Evolutionary conservation across 2,329 filamentous ascomycete genomes (phyloP).

Genomic region (Penicillium brevicompactum): DNA sequence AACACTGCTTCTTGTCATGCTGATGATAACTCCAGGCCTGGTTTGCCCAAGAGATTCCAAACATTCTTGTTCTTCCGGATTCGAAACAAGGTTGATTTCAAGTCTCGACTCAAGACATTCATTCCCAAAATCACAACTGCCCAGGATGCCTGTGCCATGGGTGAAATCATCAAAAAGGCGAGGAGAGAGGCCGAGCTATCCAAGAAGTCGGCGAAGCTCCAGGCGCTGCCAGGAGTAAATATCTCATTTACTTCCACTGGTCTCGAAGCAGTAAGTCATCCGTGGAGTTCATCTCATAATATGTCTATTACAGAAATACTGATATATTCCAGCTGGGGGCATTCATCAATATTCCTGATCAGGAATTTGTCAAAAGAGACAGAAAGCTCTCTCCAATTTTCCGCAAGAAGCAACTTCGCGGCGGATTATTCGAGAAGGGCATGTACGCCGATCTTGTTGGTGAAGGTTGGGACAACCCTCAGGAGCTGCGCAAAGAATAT

Average conservation of each 20-base stretch:
- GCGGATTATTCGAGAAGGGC: constrained; percentile 12
- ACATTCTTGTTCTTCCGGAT: constrained; percentile 17
- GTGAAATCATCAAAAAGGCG: constrained; percentile 1
- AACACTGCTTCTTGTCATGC: not conserved
- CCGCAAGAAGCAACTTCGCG: not conserved
- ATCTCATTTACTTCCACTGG: constrained; percentile 10
- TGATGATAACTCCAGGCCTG: not conserved
- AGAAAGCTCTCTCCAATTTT: not conserved
- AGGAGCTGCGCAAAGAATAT: constrained; percentile 8
- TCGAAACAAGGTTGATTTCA: constrained; percentile 7
- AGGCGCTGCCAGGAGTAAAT: constrained; percentile 8
- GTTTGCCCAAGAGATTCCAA: constrained; percentile 9
- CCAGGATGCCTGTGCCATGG: constrained; percentile 4
- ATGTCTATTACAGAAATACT: not conserved
- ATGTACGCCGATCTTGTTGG: constrained; percentile 14
- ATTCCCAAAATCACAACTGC: constrained; percentile 15
- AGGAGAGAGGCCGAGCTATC: not conserved
- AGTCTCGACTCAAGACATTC: constrained; percentile 7
- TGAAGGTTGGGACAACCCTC: constrained; percentile 15
- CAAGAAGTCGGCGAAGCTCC: not conserved
- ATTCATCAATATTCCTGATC: not conserved
- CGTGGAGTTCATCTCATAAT: not conserved
- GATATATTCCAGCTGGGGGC: constrained; percentile 1
- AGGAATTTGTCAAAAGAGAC: not conserved
- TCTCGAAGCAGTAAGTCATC: constrained; percentile 7